Evolutionary conservation across 805 yeast species (phyloP).

Genomic region (Saturnispora gosingensis): DNA sequence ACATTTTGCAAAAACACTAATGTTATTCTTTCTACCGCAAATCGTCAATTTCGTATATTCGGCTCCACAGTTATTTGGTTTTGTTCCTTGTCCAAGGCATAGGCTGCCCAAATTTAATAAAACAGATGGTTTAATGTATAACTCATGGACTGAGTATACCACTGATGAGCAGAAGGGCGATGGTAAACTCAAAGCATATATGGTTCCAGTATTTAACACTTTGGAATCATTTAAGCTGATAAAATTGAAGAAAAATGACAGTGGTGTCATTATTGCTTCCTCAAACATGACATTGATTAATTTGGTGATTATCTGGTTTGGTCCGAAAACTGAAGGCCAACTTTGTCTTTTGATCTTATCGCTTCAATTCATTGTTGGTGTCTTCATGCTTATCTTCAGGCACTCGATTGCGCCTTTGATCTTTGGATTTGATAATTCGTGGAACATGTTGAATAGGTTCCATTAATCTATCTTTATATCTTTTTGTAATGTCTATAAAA

Average conservation of each 20-base stretch:
- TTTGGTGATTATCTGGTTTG: conserved; percentile 72
- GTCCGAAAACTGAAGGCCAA: conserved; percentile 80
- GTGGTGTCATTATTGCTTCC: conserved; percentile 31
- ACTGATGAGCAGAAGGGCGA: conserved; percentile 26
- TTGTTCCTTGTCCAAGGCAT: conserved; percentile 94
- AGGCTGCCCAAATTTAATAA: conserved; percentile 73
- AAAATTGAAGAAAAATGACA: conserved; percentile 26
- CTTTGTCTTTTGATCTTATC: conserved; percentile 52
- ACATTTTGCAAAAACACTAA: conserved; percentile 88
- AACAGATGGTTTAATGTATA: conserved; percentile 63
- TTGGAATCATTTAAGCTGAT: conserved; percentile 45
- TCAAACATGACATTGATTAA: conserved; percentile 87
- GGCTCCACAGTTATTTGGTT: conserved; percentile 78
- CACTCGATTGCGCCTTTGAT: conserved; percentile 80
- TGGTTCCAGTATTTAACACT: conserved; percentile 32
- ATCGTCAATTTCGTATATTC: conserved; percentile 84
- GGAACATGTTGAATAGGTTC: conserved; percentile 28
- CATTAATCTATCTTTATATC: conserved; percentile 8
- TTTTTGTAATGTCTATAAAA: neutral
- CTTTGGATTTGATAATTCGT: conserved; percentile 81
- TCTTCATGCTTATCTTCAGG: conserved; percentile 57
- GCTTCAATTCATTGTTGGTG: conserved; percentile 59
- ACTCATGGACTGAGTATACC: conserved; percentile 45
- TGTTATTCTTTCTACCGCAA: conserved; percentile 84
- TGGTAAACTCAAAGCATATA: conserved; percentile 20